Evolutionary conservation across 495 filamentous ascomycete genomes (phyloP).

Genomic region (Penicillium flavigenum): DNA sequence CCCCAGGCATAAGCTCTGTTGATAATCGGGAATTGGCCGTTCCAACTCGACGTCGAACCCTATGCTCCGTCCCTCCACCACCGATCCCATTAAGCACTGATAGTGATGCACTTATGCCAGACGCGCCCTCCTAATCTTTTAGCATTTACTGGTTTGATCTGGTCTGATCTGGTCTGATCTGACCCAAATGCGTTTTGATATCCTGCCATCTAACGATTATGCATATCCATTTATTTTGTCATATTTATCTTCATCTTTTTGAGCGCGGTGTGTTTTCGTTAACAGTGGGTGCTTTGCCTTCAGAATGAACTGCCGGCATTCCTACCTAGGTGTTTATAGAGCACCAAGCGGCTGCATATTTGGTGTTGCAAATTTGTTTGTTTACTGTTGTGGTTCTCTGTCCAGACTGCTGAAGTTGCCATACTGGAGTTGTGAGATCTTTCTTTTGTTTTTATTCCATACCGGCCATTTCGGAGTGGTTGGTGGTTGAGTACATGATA

Average conservation of each 20-base stretch:
- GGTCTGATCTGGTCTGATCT: constrained; percentile 5
- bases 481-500: constrained; percentile 11
- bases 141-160: constrained; percentile 12
- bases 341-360: constrained; percentile 24
- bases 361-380: constrained; percentile 22
- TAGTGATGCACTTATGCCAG: constrained; percentile 42
- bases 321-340: constrained; percentile 14
- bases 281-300: constrained; percentile 11
- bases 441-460: not conserved
- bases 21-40: constrained; percentile 22
- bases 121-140: constrained; percentile 34
- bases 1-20: constrained; percentile 30
- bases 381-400: constrained; percentile 2
- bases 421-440: constrained; percentile 2
- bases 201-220: constrained; percentile 27
- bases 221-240: constrained; percentile 27
- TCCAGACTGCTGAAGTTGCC: constrained; percentile 2
- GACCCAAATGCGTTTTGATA: constrained; percentile 8
- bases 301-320: constrained; percentile 16
- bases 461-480: constrained; percentile 10
- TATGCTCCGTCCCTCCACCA: constrained; percentile 39
- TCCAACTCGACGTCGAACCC: constrained; percentile 21
- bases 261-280: constrained; percentile 17
- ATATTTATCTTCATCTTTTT: constrained; percentile 20
- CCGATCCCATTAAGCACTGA: constrained; percentile 30